These are phyloP conservation scores for Ophiostoma angusticollis DNA, from an alignment of 2,329 filamentous ascomycete genomes.

Conservation along the genomic window DNA sequence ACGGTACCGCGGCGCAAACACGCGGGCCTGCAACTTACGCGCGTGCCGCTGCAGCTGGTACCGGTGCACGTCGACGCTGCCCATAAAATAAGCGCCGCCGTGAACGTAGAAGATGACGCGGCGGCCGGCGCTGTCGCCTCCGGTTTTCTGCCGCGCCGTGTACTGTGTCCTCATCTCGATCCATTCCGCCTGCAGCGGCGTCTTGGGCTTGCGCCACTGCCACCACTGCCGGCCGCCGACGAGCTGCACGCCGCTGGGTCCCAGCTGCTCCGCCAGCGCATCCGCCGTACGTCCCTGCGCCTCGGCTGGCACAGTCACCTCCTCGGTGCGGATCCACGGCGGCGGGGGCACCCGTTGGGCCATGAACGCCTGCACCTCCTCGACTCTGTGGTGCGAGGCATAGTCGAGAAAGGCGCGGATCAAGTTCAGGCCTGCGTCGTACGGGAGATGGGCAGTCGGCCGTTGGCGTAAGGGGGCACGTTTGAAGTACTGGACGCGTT, in stretches of 20 bases:
- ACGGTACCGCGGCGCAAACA: constrained; percentile 78
- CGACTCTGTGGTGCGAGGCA: constrained; percentile 78
- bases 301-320: constrained; percentile 50
- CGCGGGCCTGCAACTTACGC: constrained; percentile 78
- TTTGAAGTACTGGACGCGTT: constrained; percentile 57
- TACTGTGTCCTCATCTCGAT: constrained; percentile 87
- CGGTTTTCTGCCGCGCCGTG: constrained; percentile 55
- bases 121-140: constrained; percentile 2
- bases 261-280: constrained; percentile 60
- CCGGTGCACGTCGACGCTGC: constrained; percentile 90
- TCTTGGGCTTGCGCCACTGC: constrained; percentile 65
- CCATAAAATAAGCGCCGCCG: constrained; percentile 91
- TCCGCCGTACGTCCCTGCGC: constrained; percentile 54
- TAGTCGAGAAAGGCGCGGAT: constrained; percentile 77
- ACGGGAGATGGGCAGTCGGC: constrained; percentile 81
- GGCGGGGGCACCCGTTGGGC: constrained; percentile 83
- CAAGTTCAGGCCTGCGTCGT: constrained; percentile 81
- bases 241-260: constrained; percentile 55
- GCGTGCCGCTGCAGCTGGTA: constrained; percentile 97
- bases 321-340: constrained; percentile 71
- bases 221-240: constrained; percentile 81
- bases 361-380: constrained; percentile 87
- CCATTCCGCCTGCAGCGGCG: constrained; percentile 72
- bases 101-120: constrained; percentile 90
- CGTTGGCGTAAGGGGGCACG: constrained; percentile 62